phyloP scores from a whole-genome alignment of 805 yeast species.

The Starmerella ratchasimensis region DNA sequence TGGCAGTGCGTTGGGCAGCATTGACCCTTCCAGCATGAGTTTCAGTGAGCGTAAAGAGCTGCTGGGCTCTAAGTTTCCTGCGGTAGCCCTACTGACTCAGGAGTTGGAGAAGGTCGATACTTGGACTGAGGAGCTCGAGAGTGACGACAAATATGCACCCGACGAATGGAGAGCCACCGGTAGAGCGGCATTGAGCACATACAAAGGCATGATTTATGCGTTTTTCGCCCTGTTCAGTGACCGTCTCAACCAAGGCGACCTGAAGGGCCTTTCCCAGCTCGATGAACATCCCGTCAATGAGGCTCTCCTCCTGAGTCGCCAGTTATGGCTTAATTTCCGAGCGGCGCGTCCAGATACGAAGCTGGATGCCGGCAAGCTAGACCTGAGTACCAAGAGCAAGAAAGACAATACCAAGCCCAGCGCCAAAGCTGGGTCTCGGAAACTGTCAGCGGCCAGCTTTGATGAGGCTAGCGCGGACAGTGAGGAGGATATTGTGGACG shows the following conservation, averaged over 20 bases:
- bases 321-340: conserved; percentile 77
- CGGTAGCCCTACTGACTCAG: conserved; percentile 58
- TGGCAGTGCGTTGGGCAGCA: conserved; percentile 11
- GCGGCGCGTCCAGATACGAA: conserved; percentile 20
- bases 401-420: neutral
- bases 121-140: conserved; percentile 17
- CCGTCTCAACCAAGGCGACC: conserved; percentile 37
- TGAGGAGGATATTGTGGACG: neutral
- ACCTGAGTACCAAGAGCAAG: neutral
- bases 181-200: conserved; percentile 58
- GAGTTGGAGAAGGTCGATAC: conserved; percentile 39
- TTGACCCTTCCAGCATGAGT: conserved; percentile 39
- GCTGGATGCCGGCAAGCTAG: neutral
- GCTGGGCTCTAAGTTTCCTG: conserved; percentile 60
- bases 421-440: neutral
- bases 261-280: conserved; percentile 34
- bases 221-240: conserved; percentile 65
- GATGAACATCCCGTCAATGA: conserved; percentile 88
- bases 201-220: conserved; percentile 62
- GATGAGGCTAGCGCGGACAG: neutral
- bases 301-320: conserved; percentile 63
- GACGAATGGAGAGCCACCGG: conserved; percentile 31
- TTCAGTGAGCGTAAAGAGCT: conserved; percentile 39
- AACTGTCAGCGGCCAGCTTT: neutral
- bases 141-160: conserved; percentile 7